Evolutionary conservation across 179 eudicot species (phyloP).

Genomic region (Nepenthes alata): DNA sequence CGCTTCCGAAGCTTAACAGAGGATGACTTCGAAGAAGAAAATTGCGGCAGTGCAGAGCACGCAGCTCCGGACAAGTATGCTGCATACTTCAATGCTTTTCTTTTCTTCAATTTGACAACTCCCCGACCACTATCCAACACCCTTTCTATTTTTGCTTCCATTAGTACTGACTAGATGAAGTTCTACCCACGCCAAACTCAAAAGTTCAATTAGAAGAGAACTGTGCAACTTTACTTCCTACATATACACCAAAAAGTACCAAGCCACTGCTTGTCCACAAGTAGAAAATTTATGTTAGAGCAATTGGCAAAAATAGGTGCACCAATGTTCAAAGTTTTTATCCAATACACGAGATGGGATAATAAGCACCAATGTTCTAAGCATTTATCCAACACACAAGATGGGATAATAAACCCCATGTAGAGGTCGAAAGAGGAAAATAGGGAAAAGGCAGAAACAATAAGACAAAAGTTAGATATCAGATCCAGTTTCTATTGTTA

Average conservation of each 20-base stretch:
- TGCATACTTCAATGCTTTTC: slow-evolving; percentile 30
- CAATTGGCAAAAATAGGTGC: neutral
- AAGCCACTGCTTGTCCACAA: slow-evolving; percentile 10
- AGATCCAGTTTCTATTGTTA: too few species aligned
- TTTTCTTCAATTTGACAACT: slow-evolving; percentile 54
- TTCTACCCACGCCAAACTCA: slow-evolving; percentile 32
- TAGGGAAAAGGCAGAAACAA: too few species aligned
- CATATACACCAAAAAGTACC: slow-evolving; percentile 12
- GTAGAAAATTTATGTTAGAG: neutral
- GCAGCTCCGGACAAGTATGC: slow-evolving; percentile 20
- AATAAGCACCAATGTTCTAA: too few species aligned
- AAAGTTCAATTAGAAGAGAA: slow-evolving; percentile 16
- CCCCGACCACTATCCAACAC: slow-evolving; percentile 53
- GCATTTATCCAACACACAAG: too few species aligned
- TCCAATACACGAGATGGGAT: too few species aligned
- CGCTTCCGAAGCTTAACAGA: slow-evolving; percentile 44
- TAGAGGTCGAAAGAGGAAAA: too few species aligned
- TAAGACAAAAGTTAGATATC: too few species aligned
- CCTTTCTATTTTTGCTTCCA: slow-evolving; percentile 61
- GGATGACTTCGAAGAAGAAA: slow-evolving; percentile 22
- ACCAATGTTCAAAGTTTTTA: neutral
- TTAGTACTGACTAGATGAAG: slow-evolving; percentile 37
- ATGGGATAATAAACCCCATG: too few species aligned
- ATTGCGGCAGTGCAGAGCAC: slow-evolving; percentile 21
- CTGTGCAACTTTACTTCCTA: slow-evolving; percentile 17